These are phyloP conservation scores for Escallonia herrerae DNA, from an alignment of 129 eudicot genomes.

Conservation along the genomic window DNA sequence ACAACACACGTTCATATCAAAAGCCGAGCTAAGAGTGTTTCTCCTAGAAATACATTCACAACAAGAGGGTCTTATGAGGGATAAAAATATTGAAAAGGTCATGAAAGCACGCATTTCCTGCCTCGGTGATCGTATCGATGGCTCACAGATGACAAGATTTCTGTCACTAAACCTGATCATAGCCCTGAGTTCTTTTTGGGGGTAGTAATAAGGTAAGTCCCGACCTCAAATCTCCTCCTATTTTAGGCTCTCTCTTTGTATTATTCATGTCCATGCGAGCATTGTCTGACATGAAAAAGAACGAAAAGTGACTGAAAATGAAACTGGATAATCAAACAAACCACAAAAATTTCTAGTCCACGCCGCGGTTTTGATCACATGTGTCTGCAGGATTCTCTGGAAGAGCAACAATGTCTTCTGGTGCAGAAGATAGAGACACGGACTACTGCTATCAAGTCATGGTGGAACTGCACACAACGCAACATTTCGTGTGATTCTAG, in stretches of 20 bases:
- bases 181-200: too few relatives aligned
- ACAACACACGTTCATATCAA: slow-evolving; percentile 34
- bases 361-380: too few relatives aligned
- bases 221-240: background rate
- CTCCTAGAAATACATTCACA: slow-evolving; percentile 48
- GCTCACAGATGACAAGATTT: slow-evolving; percentile 29
- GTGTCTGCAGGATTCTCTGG: slow-evolving; percentile 24
- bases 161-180: slow-evolving; percentile 23
- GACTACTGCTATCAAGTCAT: slow-evolving; percentile 1
- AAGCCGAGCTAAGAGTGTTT: slow-evolving; percentile 48
- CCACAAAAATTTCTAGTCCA: too few relatives aligned
- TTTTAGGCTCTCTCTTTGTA: too few relatives aligned
- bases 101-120: slow-evolving; percentile 46
- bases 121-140: slow-evolving; percentile 42
- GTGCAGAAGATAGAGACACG: slow-evolving; percentile 8
- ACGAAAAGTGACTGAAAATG: too few relatives aligned
- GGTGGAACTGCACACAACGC: slow-evolving; percentile 36
- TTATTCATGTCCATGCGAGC: background rate
- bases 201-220: slow-evolving; percentile 29
- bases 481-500: slow-evolving; percentile 29
- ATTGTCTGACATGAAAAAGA: background rate
- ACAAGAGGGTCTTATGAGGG: slow-evolving; percentile 37
- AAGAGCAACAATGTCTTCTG: slow-evolving; percentile 36
- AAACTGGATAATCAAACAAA: too few relatives aligned
- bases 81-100: slow-evolving; percentile 33